Conservation (phyloP, 495 filamentous ascomycete species). For the Annulohypoxylon maeteangense region DNA sequence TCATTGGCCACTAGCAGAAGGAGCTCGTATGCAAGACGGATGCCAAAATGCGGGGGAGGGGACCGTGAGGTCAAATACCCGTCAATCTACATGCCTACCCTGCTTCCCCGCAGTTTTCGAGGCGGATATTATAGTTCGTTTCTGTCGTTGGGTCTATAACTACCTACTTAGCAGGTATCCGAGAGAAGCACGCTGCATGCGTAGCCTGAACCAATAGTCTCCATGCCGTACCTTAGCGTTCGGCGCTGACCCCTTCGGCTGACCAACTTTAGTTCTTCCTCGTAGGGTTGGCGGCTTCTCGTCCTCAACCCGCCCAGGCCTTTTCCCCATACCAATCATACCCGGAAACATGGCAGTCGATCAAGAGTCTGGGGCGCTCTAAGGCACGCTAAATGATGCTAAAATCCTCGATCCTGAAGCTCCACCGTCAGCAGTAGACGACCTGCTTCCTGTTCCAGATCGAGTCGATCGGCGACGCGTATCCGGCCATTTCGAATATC, state of each 20-base stretch:
- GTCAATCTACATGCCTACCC: constrained; percentile 34
- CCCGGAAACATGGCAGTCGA: not conserved
- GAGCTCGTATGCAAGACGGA: constrained; percentile 38
- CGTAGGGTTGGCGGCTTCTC: constrained; percentile 19
- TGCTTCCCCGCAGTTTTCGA: constrained; percentile 41
- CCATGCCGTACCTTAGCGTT: constrained; percentile 38
- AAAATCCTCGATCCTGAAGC: not conserved
- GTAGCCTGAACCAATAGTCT: constrained; percentile 33
- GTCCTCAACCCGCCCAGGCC: constrained; percentile 11
- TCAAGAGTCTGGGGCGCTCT: constrained; percentile 1
- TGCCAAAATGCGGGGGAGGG: constrained; percentile 40
- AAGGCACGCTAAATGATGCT: not conserved
- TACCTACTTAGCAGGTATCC: constrained; percentile 12
- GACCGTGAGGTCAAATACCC: constrained; percentile 40
- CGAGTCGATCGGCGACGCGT: constrained; percentile 20
- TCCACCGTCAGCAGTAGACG: not conserved
- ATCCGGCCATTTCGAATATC: constrained; percentile 10
- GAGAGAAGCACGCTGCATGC: constrained; percentile 32
- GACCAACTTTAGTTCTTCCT: constrained; percentile 1
- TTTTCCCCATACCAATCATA: not conserved
- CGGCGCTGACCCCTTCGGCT: constrained; percentile 9
- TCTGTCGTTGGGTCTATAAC: constrained; percentile 22
- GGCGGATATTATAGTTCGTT: constrained; percentile 37
- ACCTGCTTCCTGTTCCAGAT: constrained; percentile 10
- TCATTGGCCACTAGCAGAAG: constrained; percentile 46